These are phyloP conservation scores for Dothideomycetes sp. DNA, from an alignment of 2,329 filamentous ascomycete genomes.

Conservation along the genomic window DNA sequence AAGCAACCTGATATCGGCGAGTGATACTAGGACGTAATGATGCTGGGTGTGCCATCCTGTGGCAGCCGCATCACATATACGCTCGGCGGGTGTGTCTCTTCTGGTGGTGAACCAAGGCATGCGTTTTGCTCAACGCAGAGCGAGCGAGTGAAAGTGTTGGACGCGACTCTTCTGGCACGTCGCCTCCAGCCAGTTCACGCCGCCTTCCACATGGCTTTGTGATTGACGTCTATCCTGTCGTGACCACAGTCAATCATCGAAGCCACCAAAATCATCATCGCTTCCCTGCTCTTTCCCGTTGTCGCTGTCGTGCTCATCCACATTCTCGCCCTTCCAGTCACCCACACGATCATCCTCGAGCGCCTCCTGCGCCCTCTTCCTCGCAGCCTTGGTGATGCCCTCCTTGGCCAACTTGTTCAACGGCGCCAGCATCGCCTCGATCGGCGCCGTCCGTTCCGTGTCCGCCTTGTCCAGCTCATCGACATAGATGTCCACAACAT, in stretches of 20 bases:
- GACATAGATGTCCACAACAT: slow-evolving; percentile 82
- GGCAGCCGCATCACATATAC: too few species aligned
- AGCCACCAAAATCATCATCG: slow-evolving; percentile 54
- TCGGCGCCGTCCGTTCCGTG: slow-evolving; percentile 28
- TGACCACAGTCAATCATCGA: slow-evolving; percentile 44
- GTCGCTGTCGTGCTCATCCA: slow-evolving; percentile 26
- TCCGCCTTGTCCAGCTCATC: slow-evolving; percentile 74
- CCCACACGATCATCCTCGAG: slow-evolving; percentile 64
- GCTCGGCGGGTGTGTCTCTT: too few species aligned
- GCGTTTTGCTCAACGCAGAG: not conserved
- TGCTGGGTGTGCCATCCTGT: too few species aligned
- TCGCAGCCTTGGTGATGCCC: slow-evolving; percentile 59
- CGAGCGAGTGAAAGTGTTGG: not conserved
- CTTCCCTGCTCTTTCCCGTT: slow-evolving; percentile 31
- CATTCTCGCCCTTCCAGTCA: slow-evolving; percentile 41
- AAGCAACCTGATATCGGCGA: too few species aligned
- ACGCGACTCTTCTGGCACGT: not conserved
- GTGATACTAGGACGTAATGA: too few species aligned
- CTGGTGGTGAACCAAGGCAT: too few species aligned
- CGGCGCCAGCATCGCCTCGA: slow-evolving; percentile 43
- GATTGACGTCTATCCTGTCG: not conserved
- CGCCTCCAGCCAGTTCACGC: not conserved
- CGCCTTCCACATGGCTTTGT: too few species aligned
- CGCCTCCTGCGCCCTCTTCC: slow-evolving; percentile 57
- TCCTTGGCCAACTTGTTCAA: slow-evolving; percentile 45